Evolutionary conservation across 1,284 basidiomycete genomes (phyloP).

Genomic region (Violaceomyces palustris): DNA sequence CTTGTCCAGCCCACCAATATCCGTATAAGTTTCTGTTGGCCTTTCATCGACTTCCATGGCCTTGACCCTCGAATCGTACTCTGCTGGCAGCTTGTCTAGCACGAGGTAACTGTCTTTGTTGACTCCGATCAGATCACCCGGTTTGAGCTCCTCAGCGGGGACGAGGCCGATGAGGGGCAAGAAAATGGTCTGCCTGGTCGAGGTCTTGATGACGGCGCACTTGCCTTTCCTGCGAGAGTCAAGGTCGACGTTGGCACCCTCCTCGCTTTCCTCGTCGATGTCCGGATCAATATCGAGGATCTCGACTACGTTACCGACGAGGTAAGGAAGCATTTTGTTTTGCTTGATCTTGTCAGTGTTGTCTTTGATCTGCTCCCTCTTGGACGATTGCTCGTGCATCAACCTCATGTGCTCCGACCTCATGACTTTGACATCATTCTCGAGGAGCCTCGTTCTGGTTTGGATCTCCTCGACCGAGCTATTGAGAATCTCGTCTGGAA

Average conservation of each 20-base stretch:
- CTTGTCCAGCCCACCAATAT: slow-evolving; percentile 74
- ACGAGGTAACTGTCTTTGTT: slow-evolving; percentile 99
- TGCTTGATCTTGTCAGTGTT: slow-evolving; percentile 99
- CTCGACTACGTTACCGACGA: slow-evolving; percentile 80
- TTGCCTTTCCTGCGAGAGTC: slow-evolving; percentile 92
- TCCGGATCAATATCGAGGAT: slow-evolving; percentile 86
- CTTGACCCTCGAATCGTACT: slow-evolving; percentile 74
- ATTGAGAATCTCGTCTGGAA: slow-evolving; percentile 46
- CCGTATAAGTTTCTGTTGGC: slow-evolving; percentile 72
- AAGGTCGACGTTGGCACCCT: slow-evolving; percentile 83
- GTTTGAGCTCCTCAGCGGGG: slow-evolving; percentile 78
- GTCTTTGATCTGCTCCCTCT: slow-evolving; percentile 97
- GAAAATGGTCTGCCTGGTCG: slow-evolving; percentile 91
- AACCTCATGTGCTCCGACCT: slow-evolving; percentile 74
- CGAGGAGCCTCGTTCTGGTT: slow-evolving; percentile 48
- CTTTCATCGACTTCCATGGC: slow-evolving; percentile 89
- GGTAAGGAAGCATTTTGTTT: slow-evolving; percentile 97
- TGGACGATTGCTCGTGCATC: slow-evolving; percentile 86
- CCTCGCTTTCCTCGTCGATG: slow-evolving; percentile 75
- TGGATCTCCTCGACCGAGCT: slow-evolving; percentile 46
- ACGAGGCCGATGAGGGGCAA: slow-evolving; percentile 96
- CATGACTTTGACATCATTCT: slow-evolving; percentile 52
- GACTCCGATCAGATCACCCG: slow-evolving; percentile 92
- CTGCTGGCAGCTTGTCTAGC: slow-evolving; percentile 75
- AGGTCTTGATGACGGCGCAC: slow-evolving; percentile 98